A percentile compares a stretch with the other conserved stretches of the same genome.
These are phyloP conservation scores for Emergomyces pasteurianus DNA, from an alignment of 2,329 filamentous ascomycete species.

Conservation along the genomic window DNA sequence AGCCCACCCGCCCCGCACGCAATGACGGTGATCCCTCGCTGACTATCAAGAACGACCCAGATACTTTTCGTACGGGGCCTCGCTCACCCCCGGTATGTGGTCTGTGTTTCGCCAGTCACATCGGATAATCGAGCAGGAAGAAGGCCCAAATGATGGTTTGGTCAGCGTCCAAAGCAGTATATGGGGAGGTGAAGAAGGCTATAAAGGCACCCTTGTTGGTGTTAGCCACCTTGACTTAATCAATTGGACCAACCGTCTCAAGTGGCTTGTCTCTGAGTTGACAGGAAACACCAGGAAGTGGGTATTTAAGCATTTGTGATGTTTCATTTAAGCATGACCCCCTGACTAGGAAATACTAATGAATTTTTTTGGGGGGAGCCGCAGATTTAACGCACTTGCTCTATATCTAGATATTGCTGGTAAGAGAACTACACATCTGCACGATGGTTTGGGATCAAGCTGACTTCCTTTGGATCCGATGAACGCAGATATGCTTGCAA, in stretches of 20 bases:
- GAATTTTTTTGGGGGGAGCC: conserved; percentile 8
- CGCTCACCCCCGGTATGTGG: conserved; percentile 42
- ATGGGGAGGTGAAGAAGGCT: conserved; percentile 44
- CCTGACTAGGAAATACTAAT: background rate
- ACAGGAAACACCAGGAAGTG: conserved; percentile 45
- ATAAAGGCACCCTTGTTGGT: conserved; percentile 51
- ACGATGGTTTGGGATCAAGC: background rate
- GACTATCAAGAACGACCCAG: conserved; percentile 16
- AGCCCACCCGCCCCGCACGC: background rate
- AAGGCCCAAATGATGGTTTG: conserved; percentile 52
- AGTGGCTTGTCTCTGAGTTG: conserved; percentile 46
- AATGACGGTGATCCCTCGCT: background rate
- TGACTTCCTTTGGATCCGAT: background rate
- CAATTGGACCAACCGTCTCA: conserved; percentile 53
- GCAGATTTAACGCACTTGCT: conserved; percentile 51
- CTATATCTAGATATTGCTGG: conserved; percentile 55
- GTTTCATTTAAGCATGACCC: background rate
- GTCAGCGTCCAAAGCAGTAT: conserved; percentile 48
- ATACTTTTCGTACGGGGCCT: conserved; percentile 54
- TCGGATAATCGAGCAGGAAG: conserved; percentile 39
- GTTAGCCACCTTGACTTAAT: conserved; percentile 54
- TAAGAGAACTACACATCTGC: conserved; percentile 20
- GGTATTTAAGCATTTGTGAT: conserved; percentile 12
- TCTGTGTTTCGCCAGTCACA: conserved; percentile 48
- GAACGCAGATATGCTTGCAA: conserved; percentile 51